Evolutionary conservation across 352 stramenopile genomes (phyloP), one percentile per base, ranked within the genome.

Genomic region (Plasmopara viticola): DNA sequence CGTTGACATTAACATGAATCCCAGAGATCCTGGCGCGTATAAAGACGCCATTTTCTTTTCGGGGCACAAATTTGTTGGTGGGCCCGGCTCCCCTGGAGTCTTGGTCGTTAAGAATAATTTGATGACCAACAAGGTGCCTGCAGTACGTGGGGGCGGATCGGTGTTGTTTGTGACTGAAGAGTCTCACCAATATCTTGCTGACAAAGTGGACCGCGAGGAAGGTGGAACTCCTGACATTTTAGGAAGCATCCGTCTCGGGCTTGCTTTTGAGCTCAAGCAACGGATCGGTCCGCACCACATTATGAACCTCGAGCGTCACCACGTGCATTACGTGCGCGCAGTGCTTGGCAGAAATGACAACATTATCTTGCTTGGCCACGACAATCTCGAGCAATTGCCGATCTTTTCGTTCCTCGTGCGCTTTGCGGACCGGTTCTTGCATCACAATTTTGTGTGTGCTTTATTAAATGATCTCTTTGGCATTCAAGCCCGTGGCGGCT

Each of bases 381-480:
- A 70, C 5, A 62, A 66, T 40, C 33, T 70, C 20, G 64, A 70
- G 9, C 56, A 90, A 17, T 66, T 98, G 33, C 94, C 94, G 0
- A 89, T 98, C 15, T 96, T 98, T 59, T 98, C 94, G 6, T 98
- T 98, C 53, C 64, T 98, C 1, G 78, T 98, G 25, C 79, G 82
- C 20, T 94, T 78, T 42, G 84, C 82, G 5, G 62, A 78, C 44
- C 56, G 87, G 10, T 98, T 97, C 69, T 66, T 99, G 44, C 96
- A 99, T 68, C 98, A 97, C 74, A 98, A 98, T 63, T 99, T 98
- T 56, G 95, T 99, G 28, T 98, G 89, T 58, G 93, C 95, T 18
- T 62, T 99, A 40, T 72, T 99, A 5, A 98, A 98, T 58, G 97
- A 99, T 71, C 68, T 99, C 6, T 99, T 98, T 71, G 97, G 97